A percentile compares a stretch with the other conserved stretches of the same genome.
Evolutionary conservation across 23 red algal species (phyloP).

Genomic region (Gracilariopsis chorda): DNA sequence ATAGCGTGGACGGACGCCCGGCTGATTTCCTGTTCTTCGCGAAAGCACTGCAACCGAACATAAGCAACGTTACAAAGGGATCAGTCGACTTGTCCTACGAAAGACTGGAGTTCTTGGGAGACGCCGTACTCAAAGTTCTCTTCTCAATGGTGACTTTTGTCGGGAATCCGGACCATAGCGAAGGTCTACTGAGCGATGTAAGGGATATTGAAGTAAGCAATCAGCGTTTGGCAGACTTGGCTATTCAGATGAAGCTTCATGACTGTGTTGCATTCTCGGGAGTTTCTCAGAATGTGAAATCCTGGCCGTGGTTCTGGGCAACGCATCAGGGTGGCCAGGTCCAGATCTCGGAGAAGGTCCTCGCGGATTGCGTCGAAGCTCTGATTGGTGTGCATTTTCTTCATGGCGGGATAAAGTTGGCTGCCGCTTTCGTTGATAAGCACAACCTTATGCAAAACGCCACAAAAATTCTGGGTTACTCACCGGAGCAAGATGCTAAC

Average conservation of each 20-base stretch:
- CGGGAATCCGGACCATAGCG: constrained; percentile 27
- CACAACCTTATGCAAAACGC: constrained; percentile 30
- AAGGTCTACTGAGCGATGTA: constrained; percentile 51
- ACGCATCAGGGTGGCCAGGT: constrained; percentile 12
- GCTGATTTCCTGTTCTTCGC: constrained; percentile 34
- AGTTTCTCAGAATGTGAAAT: constrained; percentile 41
- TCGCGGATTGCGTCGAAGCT: constrained; percentile 71
- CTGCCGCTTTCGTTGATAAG: constrained; percentile 37
- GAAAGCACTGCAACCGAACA: constrained; percentile 46
- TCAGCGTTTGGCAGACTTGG: constrained; percentile 38
- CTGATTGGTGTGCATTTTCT: constrained; percentile 62
- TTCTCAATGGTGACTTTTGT: constrained; percentile 59
- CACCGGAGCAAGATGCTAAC: background rate
- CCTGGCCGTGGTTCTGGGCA: constrained; percentile 76
- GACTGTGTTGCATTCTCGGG: constrained; percentile 55
- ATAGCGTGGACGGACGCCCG: background rate
- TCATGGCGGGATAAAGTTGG: constrained; percentile 36
- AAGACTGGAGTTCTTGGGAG: constrained; percentile 67
- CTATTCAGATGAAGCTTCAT: constrained; percentile 63
- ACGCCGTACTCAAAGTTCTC: constrained; percentile 65
- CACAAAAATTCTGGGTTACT: background rate
- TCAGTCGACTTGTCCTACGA: constrained; percentile 56
- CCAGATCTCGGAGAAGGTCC: constrained; percentile 46
- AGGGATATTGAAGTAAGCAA: constrained; percentile 71
- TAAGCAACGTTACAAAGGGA: constrained; percentile 27